Conservation (phyloP, 805 yeast species). For the Ogataea corticis region DNA sequence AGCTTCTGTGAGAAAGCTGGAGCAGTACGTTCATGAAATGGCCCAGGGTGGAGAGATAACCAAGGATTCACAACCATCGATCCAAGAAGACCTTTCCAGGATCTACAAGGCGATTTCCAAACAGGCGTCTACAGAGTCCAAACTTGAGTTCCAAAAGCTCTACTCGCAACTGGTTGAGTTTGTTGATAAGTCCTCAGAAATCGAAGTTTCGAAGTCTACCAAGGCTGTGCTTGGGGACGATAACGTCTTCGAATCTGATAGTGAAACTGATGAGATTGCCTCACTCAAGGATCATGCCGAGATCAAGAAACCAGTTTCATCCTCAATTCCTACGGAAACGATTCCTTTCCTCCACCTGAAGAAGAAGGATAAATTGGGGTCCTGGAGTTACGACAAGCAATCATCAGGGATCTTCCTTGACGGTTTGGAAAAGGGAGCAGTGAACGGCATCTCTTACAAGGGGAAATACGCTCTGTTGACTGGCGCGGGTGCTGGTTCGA, state of each 20-base stretch:
- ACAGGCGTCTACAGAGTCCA: conserved; percentile 69
- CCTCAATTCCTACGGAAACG: conserved; percentile 74
- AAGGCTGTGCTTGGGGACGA: conserved; percentile 50
- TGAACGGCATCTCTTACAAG: conserved; percentile 88
- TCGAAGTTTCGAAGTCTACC: conserved; percentile 65
- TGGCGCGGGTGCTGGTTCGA: conserved; percentile 99
- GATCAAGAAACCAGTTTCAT: conserved; percentile 71
- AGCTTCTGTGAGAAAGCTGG: conserved; percentile 89
- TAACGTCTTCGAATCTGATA: conserved; percentile 47
- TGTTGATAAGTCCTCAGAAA: conserved; percentile 69
- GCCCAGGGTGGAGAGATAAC: conserved; percentile 91
- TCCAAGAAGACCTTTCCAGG: conserved; percentile 80
- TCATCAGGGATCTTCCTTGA: conserved; percentile 79
- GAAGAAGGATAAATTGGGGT: conserved; percentile 67
- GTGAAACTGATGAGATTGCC: conserved; percentile 76
- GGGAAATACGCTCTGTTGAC: conserved; percentile 89
- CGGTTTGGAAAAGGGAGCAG: conserved; percentile 91
- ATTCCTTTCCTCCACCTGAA: conserved; percentile 94
- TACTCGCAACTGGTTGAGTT: conserved; percentile 70
- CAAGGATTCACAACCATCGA: conserved; percentile 65
- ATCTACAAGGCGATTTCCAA: conserved; percentile 80
- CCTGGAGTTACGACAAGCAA: conserved; percentile 82
- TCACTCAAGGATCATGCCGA: conserved; percentile 74
- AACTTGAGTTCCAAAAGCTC: conserved; percentile 67
- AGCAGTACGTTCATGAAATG: conserved; percentile 95